Evolutionary conservation across 306 rosid species (phyloP).

Genomic region (Hippophae tibetana): DNA sequence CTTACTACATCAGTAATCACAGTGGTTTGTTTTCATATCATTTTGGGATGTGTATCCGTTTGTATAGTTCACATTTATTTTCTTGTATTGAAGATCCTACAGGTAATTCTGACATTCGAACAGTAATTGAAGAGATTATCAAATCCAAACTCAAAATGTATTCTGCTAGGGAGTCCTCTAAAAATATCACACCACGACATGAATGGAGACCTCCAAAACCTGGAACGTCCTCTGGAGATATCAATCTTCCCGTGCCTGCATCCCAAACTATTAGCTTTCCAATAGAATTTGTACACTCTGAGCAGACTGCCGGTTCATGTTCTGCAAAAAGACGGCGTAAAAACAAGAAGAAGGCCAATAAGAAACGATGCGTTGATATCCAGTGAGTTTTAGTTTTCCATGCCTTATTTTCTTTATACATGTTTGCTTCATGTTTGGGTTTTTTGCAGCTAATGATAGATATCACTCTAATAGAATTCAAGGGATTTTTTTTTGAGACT

Average conservation of each 20-base stretch:
- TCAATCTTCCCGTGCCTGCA: not conserved
- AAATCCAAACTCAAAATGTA: constrained; percentile 29
- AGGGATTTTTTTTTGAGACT: no score
- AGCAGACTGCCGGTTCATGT: constrained; percentile 15
- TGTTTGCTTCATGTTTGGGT: no score
- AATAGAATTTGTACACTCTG: constrained; percentile 17
- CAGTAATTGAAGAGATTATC: constrained; percentile 26
- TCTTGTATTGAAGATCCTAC: constrained; percentile 13
- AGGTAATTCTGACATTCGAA: constrained; percentile 26
- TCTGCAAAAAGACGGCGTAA: constrained; percentile 28
- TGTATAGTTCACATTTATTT: not conserved
- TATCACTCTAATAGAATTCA: no score
- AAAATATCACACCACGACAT: constrained; percentile 12
- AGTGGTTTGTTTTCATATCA: not conserved
- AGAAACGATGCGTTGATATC: constrained; percentile 23
- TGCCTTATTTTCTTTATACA: no score
- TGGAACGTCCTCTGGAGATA: constrained; percentile 1
- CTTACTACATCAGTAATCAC: constrained; percentile 2
- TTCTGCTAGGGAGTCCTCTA: constrained; percentile 12
- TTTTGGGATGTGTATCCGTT: not conserved
- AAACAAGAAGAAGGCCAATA: constrained; percentile 35
- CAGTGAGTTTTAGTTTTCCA: constrained; percentile 25
- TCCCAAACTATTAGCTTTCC: constrained; percentile 10
- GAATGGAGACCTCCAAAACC: constrained; percentile 15
- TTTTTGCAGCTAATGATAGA: no score